Base-by-base conservation (phyloP, 192 early-diverging fungal genomes). In the Mortierella hygrophila region DNA sequence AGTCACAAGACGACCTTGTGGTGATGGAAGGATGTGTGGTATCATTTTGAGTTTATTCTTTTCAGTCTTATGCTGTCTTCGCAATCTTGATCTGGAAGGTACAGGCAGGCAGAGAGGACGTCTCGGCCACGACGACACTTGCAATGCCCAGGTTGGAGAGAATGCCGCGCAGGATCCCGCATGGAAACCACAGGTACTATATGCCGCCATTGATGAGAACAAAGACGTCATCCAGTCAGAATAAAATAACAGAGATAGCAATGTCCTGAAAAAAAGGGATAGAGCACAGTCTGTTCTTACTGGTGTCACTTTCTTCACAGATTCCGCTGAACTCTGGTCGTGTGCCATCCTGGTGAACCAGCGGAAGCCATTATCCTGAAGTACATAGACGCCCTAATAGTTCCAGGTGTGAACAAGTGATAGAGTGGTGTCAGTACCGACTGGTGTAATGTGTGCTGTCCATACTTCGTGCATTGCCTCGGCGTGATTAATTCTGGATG, bases 281-380 rank as follows among this genome's bases (percentile, higher is more conserved):
- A 47, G 21, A 21, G 4, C 80, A 74, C 38, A 54, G 18, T 21
- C 55, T 20, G 42, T 26, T 52, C 89, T 82, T 91, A 96, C 96
- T 20, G 97, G 95, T 77, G 94, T 92, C 7, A 96, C 96, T 68
- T 91, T 90, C 74, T 93, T 93, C 18, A 95, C 92, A 52, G 97
- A 94, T 44, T 97, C 97, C 0, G 92, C 93, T 20, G 91, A 91
- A 37, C 94, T 94, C 35, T 90, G 92, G 82, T 97, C 95, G 47
- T 94, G 93, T 0, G 98, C 95, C 97, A 99, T 97, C 75, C 95
- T 93, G 78, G 93, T 80, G 75, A 99, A 97, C 98, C 98, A 99
- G 69, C 95, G 91, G 82, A 99, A 99, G 83, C 94, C 95, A 90
- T 97, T 99, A 90, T 99, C 99, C 80, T 99, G 98, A 26, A 99